A percentile compares a stretch with the other conserved stretches of the same genome.
Conservation (phyloP, 345 rosid species). For the Mercurialis annua region DNA sequence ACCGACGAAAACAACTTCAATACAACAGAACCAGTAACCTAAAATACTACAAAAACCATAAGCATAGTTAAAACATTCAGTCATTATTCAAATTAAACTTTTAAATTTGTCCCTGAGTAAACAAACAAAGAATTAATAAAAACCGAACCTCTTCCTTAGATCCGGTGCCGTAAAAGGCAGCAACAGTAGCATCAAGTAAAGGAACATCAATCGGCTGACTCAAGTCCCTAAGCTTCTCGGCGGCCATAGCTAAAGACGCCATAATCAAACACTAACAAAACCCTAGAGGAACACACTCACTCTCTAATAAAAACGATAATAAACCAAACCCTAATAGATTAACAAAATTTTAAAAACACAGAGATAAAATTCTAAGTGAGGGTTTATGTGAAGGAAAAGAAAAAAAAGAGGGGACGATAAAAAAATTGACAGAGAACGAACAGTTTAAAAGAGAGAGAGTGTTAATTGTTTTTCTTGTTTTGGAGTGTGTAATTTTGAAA, state of each 20-base stretch:
- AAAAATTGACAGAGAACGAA: slow-evolving; percentile 5
- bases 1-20: too few species aligned
- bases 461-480: slow-evolving; percentile 20
- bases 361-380: slow-evolving; percentile 26
- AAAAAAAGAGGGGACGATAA: too few species aligned
- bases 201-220: slow-evolving; percentile 90
- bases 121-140: background rate
- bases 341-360: background rate
- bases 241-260: slow-evolving; percentile 67
- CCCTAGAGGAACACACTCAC: background rate
- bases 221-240: slow-evolving; percentile 93
- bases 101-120: background rate
- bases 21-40: too few species aligned
- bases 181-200: slow-evolving; percentile 92
- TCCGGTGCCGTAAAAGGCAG: slow-evolving; percentile 99
- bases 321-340: slow-evolving; percentile 57
- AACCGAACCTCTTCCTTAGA: slow-evolving; percentile 88
- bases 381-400: background rate
- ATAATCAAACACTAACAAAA: background rate
- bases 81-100: background rate
- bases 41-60: too few species aligned
- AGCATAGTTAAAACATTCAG: too few species aligned
- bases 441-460: slow-evolving; percentile 5
- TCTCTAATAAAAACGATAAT: slow-evolving; percentile 4
- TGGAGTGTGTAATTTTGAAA: background rate